Evolutionary conservation across 805 yeast genomes (phyloP), one percentile per base, ranked within the genome.

Genomic region (Wickerhamomyces ciferrii): DNA sequence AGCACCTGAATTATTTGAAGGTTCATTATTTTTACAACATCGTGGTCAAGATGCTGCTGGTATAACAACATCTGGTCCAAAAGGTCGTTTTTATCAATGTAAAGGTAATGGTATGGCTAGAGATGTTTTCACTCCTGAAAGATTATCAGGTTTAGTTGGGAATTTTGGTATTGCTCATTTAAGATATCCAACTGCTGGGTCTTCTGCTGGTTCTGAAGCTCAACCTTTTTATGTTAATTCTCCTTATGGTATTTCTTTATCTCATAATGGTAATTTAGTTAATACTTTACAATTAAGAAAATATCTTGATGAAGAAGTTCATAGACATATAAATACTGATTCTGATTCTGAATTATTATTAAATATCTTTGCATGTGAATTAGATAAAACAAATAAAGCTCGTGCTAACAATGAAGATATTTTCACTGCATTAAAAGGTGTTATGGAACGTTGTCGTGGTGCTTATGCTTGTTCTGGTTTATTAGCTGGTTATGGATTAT

Each of bases 11-110:
- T 74, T 94, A 40, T 83, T 89, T 47, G 99, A 94, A 64, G 97
- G 96, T 7, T 84, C 92, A 52, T 80, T 90, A 70, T 92, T 85
- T 65, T 72, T 94, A 51, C 99, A 94, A 65, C 99, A 94, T 63
- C 79, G 99, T 62, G 99, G 99, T 41, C 99, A 94, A 71, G 99
- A 94, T 66, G 99, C 99, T 11, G 97, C 97, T n/a, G 99, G 99
- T 53, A 92, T 94, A 46, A 94, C 89, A 21, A 94, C 99, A 8
- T 89, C 97, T 65, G 98, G 97, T 45, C 74, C 85, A 40, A 82
- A 92, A 51, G 99, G 98, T 53, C 78, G 99, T 49, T 78, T 94
- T 48, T 91, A 88, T 70, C 98, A 92, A 70, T 94, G 99, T 68
- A 94, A 94, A 71, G 99, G 99, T 59, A 92, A 90, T 66, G 99